Evolutionary conservation across 2,329 filamentous ascomycete genomes (phyloP).

Genomic region (Juglanconis oblonga): DNA sequence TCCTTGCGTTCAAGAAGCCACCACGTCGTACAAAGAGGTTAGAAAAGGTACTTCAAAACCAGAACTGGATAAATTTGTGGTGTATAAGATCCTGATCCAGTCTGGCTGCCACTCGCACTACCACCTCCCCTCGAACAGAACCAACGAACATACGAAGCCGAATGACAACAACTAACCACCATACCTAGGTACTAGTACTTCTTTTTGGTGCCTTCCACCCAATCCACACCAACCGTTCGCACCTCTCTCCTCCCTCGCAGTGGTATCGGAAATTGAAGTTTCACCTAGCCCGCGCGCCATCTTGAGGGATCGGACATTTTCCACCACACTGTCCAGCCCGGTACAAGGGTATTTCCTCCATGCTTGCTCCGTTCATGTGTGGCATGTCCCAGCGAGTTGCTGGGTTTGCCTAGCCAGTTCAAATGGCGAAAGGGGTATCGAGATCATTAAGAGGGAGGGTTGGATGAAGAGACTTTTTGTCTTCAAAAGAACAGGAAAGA

Average conservation of each 20-base stretch:
- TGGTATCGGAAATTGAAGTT: conserved; percentile 1
- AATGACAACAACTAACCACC: neutral
- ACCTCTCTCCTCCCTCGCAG: neutral
- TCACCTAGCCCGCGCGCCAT: conserved; percentile 2
- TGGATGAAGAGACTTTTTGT: conserved; percentile 1
- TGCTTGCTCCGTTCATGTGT: neutral
- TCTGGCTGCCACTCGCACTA: neutral
- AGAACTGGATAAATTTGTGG: neutral
- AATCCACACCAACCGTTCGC: neutral
- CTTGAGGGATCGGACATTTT: neutral
- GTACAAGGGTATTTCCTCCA: neutral
- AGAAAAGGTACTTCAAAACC: no score
- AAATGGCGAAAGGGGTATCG: neutral
- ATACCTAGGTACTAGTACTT: neutral
- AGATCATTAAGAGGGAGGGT: conserved; percentile 1
- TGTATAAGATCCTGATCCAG: neutral
- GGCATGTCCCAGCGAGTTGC: neutral
- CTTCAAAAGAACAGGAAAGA: neutral
- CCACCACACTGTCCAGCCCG: neutral
- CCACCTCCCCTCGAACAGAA: neutral
- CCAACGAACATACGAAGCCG: neutral
- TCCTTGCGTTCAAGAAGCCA: no score
- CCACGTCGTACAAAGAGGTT: no score
- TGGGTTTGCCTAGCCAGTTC: neutral
- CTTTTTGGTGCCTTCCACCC: neutral